Conservation (phyloP, 306 rosid species). For the Astragalus membranaceus region DNA sequence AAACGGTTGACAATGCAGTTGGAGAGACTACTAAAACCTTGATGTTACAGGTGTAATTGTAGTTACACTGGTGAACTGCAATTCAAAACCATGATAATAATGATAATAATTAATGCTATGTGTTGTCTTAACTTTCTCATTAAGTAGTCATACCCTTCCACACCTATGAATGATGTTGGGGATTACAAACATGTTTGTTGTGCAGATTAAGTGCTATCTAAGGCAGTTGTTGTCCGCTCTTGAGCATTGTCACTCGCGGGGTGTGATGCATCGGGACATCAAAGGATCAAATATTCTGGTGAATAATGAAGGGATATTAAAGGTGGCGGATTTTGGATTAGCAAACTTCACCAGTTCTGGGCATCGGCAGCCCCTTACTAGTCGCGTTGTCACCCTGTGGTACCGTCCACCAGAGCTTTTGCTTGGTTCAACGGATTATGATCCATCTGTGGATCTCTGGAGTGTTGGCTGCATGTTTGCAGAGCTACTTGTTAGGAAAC, state of each 20-base stretch:
- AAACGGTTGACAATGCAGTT: neutral
- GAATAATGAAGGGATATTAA: slow-evolving; percentile 73
- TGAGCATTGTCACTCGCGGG: slow-evolving; percentile 80
- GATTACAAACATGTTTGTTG: neutral
- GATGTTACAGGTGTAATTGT: no score
- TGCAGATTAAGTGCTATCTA: slow-evolving; percentile 81
- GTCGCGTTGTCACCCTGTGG: slow-evolving; percentile 91
- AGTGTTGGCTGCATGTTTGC: slow-evolving; percentile 92
- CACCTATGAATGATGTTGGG: neutral
- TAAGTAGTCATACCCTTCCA: neutral
- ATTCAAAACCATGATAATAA: neutral
- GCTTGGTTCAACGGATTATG: slow-evolving; percentile 81
- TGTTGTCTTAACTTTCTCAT: neutral
- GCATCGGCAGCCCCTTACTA: slow-evolving; percentile 66
- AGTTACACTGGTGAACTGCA: neutral
- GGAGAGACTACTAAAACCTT: no score
- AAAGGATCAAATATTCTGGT: slow-evolving; percentile 92
- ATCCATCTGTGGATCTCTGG: slow-evolving; percentile 89
- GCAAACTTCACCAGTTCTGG: slow-evolving; percentile 58
- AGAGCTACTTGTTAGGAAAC: slow-evolving; percentile 70
- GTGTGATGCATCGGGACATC: slow-evolving; percentile 90
- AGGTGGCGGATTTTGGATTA: slow-evolving; percentile 93
- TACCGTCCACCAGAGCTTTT: slow-evolving; percentile 95
- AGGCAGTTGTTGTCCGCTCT: slow-evolving; percentile 82
- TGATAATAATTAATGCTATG: neutral